Conservation (phyloP, 148 eudicot genomes). For the Gaultheria prostrata region DNA sequence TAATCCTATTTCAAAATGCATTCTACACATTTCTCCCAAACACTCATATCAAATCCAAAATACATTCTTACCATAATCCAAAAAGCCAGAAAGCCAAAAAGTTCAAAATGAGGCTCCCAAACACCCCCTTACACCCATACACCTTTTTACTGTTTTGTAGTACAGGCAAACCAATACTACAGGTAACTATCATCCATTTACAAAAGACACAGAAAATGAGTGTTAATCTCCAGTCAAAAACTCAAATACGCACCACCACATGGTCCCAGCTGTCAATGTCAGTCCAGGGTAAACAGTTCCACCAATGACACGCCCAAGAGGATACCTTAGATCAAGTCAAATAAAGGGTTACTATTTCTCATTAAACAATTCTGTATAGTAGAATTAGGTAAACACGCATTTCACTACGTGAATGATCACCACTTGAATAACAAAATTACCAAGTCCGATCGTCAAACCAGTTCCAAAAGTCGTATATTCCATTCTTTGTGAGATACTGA, state of each 20-base stretch:
- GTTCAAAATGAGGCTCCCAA: too few relatives aligned
- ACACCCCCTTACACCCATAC: not conserved
- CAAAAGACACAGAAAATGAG: not conserved
- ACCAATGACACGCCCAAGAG: constrained; percentile 98
- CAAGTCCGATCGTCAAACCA: constrained; percentile 99
- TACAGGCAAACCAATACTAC: not conserved
- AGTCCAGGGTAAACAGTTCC: constrained; percentile 99
- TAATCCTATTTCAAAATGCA: too few relatives aligned
- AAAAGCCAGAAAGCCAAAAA: too few relatives aligned
- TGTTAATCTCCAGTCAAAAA: not conserved
- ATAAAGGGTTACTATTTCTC: constrained; percentile 11
- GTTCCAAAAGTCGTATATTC: constrained; percentile 98
- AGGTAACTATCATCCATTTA: not conserved
- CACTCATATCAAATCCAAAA: too few relatives aligned
- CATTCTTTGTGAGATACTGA: constrained; percentile 87
- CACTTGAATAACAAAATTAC: constrained; percentile 39
- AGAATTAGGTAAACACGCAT: constrained; percentile 3
- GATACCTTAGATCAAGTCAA: constrained; percentile 59
- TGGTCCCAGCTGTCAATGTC: constrained; percentile 90
- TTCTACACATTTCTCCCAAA: too few relatives aligned
- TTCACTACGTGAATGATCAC: not conserved
- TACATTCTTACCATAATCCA: too few relatives aligned
- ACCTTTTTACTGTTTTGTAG: not conserved
- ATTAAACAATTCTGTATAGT: not conserved
- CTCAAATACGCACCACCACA: constrained; percentile 77